Conservation (phyloP, 2,329 filamentous ascomycete genomes). For the Microdochium bolleyi region DNA sequence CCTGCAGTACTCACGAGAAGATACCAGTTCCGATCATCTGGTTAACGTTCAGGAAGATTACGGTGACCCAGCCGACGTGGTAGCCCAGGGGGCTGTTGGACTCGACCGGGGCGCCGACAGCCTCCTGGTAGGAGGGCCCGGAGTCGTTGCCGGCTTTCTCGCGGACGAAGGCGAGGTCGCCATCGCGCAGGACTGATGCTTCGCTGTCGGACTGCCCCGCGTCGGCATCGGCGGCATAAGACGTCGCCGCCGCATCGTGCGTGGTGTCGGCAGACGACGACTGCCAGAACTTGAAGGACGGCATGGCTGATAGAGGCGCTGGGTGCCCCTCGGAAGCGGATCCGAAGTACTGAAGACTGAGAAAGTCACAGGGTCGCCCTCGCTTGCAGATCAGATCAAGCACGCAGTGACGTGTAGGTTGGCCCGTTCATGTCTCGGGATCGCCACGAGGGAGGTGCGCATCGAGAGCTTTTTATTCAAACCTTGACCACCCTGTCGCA, state of each 20-base stretch:
- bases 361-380: too few species aligned
- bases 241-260: neutral
- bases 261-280: neutral
- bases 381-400: too few species aligned
- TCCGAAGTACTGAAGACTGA: too few species aligned
- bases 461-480: too few species aligned
- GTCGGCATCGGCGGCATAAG: neutral
- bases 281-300: neutral
- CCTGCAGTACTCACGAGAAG: conserved; percentile 31
- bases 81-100: conserved; percentile 51
- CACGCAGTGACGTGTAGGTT: too few species aligned
- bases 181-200: conserved; percentile 16
- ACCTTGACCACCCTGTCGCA: too few species aligned
- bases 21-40: conserved; percentile 58
- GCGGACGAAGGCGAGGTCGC: conserved; percentile 15
- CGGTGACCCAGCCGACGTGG: conserved; percentile 44
- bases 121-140: conserved; percentile 46
- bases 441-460: too few species aligned
- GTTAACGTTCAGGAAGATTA: conserved; percentile 49
- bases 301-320: too few species aligned
- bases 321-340: too few species aligned
- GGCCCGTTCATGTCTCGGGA: too few species aligned
- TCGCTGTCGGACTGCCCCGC: conserved; percentile 8
- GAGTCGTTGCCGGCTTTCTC: conserved; percentile 31
- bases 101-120: conserved; percentile 53